Base-by-base conservation (phyloP, 225 moss, liverwort and hornwort genomes). In the Sphagnum contortum region DNA sequence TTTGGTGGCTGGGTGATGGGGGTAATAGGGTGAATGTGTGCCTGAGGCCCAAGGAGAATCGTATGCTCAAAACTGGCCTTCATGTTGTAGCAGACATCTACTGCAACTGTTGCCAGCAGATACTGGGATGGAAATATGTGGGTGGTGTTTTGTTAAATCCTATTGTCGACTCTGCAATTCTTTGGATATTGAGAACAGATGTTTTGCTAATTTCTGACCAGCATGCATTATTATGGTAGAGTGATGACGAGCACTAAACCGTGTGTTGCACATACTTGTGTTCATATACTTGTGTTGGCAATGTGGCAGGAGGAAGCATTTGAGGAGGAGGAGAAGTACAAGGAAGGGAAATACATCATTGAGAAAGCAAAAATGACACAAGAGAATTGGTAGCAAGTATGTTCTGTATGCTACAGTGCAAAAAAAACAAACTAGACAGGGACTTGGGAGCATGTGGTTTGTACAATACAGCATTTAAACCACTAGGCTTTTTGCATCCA, bases 41-140 rank as follows among this genome's bases (percentile, higher is more conserved):
- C 63, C 70, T 83, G 69, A 79, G 82, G 12, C 79, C 79, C 4
- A 83, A 75, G 64, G 75, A 83, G 61, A 73, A 83, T 12, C 75
- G 82, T 14, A 60, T 79, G 68, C 68, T 83, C 5, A 66, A 75
- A 8, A 76, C 78, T 56, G 82, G 82, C 9, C 61, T 79, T 72
- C 82, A 83, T 68, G 79, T 78, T 14, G 82, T 83, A 48, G 79
- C 79, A 12, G 82, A 83, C 70, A 79, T 83, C 49, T 76, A 83
- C 47, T 83, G 82, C 79, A 83, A 76, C 57, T 79, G 79, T 65
- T 83, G 82, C 68, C 73, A 66, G 50, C 82, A 83, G 73, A 68
- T 83, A 65, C 68, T 83, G 61, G 82, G 82, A 29, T 83, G 82
- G 82, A 83, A 83, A 74, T 83, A 83, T 69, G 74, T 78, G 69